These are phyloP conservation scores for Phoma herbarum DNA, from an alignment of 2,329 filamentous ascomycete genomes.

Conservation along the genomic window DNA sequence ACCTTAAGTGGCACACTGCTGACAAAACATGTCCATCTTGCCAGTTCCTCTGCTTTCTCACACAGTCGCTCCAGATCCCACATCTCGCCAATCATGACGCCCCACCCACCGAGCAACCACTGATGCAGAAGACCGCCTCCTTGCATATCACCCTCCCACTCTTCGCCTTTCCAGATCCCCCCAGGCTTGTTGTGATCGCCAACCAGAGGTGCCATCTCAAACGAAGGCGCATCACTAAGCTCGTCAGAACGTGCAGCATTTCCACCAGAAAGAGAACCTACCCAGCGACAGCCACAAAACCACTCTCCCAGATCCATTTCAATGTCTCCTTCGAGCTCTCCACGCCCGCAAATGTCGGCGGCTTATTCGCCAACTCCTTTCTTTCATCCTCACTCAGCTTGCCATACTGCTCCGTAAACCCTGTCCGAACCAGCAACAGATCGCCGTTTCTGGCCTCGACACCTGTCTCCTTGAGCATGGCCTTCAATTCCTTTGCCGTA, in stretches of 20 bases:
- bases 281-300: slow-evolving; percentile 58
- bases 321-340: slow-evolving; percentile 49
- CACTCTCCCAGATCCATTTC: slow-evolving; percentile 58
- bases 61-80: slow-evolving; percentile 61
- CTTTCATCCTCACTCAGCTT: slow-evolving; percentile 32
- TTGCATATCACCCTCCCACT: slow-evolving; percentile 49
- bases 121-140: slow-evolving; percentile 48
- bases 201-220: slow-evolving; percentile 55
- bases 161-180: slow-evolving; percentile 46
- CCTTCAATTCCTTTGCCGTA: slow-evolving; percentile 33
- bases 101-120: slow-evolving; percentile 47
- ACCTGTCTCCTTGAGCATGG: slow-evolving; percentile 48
- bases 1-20: slow-evolving; percentile 67
- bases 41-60: slow-evolving; percentile 61
- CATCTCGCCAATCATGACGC: slow-evolving; percentile 53
- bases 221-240: slow-evolving; percentile 50
- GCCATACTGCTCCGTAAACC: slow-evolving; percentile 51
- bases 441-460: slow-evolving; percentile 47
- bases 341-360: slow-evolving; percentile 53
- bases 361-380: slow-evolving; percentile 37
- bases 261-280: slow-evolving; percentile 32
- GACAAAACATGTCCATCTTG: slow-evolving; percentile 67
- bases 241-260: not conserved
- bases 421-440: slow-evolving; percentile 42
- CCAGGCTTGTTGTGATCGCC: slow-evolving; percentile 44